A percentile compares a stretch with the other conserved stretches of the same genome.
Conservation (phyloP, 2,329 filamentous ascomycete species). For the Cryphonectria naterciae region DNA sequence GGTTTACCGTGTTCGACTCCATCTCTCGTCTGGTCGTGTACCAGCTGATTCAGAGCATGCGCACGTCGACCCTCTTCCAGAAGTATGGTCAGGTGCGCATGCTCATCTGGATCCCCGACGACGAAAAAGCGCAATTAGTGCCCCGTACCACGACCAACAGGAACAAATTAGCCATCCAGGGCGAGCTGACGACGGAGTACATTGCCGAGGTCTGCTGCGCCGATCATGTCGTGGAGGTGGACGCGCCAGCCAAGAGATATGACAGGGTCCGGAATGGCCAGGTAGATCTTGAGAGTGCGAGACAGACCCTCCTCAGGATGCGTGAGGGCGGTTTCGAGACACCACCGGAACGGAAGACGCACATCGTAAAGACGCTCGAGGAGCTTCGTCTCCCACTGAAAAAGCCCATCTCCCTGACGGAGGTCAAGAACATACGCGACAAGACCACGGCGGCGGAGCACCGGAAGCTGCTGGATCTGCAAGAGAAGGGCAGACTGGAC, state of each 20-base stretch:
- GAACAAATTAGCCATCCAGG: slow-evolving; percentile 60
- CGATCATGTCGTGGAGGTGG: slow-evolving; percentile 35
- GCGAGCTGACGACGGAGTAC: slow-evolving; percentile 64
- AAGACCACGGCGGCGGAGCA: slow-evolving; percentile 38
- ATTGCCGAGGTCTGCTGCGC: slow-evolving; percentile 60
- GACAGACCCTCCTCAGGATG: slow-evolving; percentile 52
- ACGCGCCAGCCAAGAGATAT: slow-evolving; percentile 11
- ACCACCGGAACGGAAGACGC: slow-evolving; percentile 50
- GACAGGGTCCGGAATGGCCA: slow-evolving; percentile 48
- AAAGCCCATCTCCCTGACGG: slow-evolving; percentile 30
- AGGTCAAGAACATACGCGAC: slow-evolving; percentile 36
- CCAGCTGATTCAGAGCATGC: slow-evolving; percentile 64
- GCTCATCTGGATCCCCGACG: slow-evolving; percentile 71
- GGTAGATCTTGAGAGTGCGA: slow-evolving; percentile 52
- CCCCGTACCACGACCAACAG: slow-evolving; percentile 62
- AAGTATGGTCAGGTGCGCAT: slow-evolving; percentile 79
- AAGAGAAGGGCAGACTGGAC: slow-evolving; percentile 28
- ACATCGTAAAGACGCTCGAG: slow-evolving; percentile 33
- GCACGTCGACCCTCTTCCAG: slow-evolving; percentile 66
- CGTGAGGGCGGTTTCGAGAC: slow-evolving; percentile 43
- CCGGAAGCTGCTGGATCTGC: slow-evolving; percentile 46
- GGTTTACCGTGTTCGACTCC: slow-evolving; percentile 58
- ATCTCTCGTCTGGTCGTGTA: slow-evolving; percentile 61
- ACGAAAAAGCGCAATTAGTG: slow-evolving; percentile 62
- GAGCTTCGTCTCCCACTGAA: slow-evolving; percentile 32